Evolutionary conservation across 1,139 yeast species (phyloP).

Genomic region (Pneumocystis carinii): DNA sequence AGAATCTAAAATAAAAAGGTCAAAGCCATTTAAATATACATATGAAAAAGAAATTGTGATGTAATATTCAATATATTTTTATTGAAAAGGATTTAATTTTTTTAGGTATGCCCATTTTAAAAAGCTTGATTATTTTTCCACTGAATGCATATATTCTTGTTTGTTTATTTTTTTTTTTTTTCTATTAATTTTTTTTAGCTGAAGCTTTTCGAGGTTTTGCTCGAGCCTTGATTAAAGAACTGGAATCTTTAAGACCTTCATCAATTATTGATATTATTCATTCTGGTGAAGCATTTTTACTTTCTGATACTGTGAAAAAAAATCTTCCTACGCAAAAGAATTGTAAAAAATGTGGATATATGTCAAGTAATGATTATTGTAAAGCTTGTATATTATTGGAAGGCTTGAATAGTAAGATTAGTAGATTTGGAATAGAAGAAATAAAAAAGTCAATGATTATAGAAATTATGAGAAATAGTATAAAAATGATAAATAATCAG

Average conservation of each 20-base stretch:
- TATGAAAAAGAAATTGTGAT: constrained; percentile 95
- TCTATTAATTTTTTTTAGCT: constrained; percentile 28
- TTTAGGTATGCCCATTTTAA: constrained; percentile 75
- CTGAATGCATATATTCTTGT: constrained; percentile 85
- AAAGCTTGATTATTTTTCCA: constrained; percentile 85
- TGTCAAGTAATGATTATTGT: constrained; percentile 76
- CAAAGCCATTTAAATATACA: constrained; percentile 89
- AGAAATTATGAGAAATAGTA: neutral
- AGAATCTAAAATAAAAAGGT: constrained; percentile 43
- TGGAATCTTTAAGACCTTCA: constrained; percentile 82
- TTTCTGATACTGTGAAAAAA: constrained; percentile 37
- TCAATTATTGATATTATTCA: constrained; percentile 88
- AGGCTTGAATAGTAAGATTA: constrained; percentile 53
- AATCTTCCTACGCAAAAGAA: constrained; percentile 19
- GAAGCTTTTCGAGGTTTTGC: constrained; percentile 98
- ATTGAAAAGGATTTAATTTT: neutral
- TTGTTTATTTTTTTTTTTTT: neutral
- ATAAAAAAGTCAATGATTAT: constrained; percentile 5
- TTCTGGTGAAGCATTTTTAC: constrained; percentile 71
- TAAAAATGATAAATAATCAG: neutral
- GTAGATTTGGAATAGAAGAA: constrained; percentile 31
- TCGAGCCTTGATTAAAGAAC: constrained; percentile 71
- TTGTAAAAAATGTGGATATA: constrained; percentile 82
- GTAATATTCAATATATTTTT: neutral
- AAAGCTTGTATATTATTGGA: constrained; percentile 83